phyloP scores from a whole-genome alignment of 2,329 filamentous ascomycete species.

The Neofusicoccum sp. region DNA sequence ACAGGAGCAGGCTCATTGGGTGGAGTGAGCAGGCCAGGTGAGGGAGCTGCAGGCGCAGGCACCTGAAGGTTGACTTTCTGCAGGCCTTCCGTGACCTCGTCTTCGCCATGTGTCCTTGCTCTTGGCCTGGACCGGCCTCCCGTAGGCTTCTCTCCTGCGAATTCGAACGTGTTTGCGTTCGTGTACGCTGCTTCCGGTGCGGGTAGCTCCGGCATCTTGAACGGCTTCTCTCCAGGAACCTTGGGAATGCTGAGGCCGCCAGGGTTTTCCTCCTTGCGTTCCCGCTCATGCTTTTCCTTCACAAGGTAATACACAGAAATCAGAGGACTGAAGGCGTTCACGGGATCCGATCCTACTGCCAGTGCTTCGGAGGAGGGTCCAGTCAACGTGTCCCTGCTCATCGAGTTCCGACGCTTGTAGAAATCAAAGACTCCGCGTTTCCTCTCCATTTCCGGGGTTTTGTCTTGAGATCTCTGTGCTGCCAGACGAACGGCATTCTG shows the following conservation, averaged over 20 bases:
- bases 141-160: conserved; percentile 85
- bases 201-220: conserved; percentile 72
- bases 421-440: conserved; percentile 96
- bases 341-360: conserved; percentile 78
- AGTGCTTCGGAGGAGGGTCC: conserved; percentile 85
- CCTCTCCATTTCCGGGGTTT: conserved; percentile 66
- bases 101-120: conserved; percentile 91
- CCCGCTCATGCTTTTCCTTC: conserved; percentile 88
- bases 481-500: conserved; percentile 76
- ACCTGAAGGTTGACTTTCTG: conserved; percentile 65
- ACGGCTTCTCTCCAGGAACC: conserved; percentile 57
- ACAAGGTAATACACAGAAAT: conserved; percentile 95
- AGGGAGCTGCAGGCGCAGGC: conserved; percentile 47
- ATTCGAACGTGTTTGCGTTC: conserved; percentile 80
- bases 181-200: conserved; percentile 87
- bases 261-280: conserved; percentile 63
- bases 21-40: conserved; percentile 55
- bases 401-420: conserved; percentile 91
- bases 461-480: conserved; percentile 64
- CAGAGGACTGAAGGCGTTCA: conserved; percentile 91
- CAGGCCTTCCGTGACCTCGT: conserved; percentile 76
- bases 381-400: conserved; percentile 82
- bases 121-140: conserved; percentile 81
- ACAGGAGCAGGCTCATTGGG: conserved; percentile 56
- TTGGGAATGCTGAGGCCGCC: conserved; percentile 61